phyloP scores from a whole-genome alignment of 2,329 filamentous ascomycete genomes.

The Fusarium tricinctum region DNA sequence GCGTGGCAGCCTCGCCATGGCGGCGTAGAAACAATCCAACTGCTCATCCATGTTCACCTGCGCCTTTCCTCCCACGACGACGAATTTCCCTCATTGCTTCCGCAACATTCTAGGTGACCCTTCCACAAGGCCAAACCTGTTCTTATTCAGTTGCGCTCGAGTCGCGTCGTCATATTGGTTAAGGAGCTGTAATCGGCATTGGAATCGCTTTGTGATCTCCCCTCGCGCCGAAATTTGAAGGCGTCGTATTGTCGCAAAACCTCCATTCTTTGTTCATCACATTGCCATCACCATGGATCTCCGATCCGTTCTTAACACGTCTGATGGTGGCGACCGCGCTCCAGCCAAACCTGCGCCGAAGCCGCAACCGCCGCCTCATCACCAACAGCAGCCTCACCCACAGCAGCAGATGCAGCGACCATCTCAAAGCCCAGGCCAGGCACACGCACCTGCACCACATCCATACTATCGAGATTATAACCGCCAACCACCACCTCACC shows the following conservation, averaged over 20 bases:
- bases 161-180: constrained; percentile 45
- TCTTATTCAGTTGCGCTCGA: constrained; percentile 17
- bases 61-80: constrained; percentile 49
- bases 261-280: constrained; percentile 13
- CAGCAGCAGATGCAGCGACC: constrained; percentile 59
- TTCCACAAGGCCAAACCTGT: constrained; percentile 15
- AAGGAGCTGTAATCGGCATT: constrained; percentile 36
- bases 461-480: constrained; percentile 67
- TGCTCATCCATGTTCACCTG: constrained; percentile 51
- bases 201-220: constrained; percentile 42
- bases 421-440: constrained; percentile 55
- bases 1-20: constrained; percentile 51
- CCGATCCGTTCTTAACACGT: constrained; percentile 67
- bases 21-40: constrained; percentile 46
- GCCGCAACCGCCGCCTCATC: constrained; percentile 54
- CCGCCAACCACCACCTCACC: constrained; percentile 61
- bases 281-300: constrained; percentile 62
- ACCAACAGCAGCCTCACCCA: constrained; percentile 51
- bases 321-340: constrained; percentile 61
- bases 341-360: constrained; percentile 53
- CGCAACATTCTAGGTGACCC: constrained; percentile 5
- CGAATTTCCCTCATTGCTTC: constrained; percentile 40
- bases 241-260: constrained; percentile 37
- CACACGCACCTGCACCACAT: constrained; percentile 34
- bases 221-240: constrained; percentile 37